Base-by-base conservation (phyloP, 2,329 filamentous ascomycete species). In the Aspergillus brasiliensis region DNA sequence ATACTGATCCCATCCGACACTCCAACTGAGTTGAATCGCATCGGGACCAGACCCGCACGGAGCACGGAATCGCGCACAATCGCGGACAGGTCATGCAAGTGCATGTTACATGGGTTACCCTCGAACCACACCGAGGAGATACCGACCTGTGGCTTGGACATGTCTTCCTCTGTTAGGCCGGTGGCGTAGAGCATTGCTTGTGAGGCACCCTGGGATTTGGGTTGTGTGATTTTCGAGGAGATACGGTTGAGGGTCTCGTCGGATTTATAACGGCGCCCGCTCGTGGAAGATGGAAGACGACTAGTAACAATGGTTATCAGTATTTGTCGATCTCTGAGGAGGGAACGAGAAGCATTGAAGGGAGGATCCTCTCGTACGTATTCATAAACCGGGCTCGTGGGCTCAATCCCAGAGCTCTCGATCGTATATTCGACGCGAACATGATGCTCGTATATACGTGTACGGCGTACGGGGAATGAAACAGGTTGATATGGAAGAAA, bases 81-180 rank as follows among this genome's bases (percentile, higher is more conserved):
- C 73, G 88, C 82, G 70, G 91, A 95, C 61, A 97, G 85, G 71
- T 93, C 90, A 79, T 97, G 83, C 58, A 98, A 82, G 79, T 98
- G 94, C 92, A 96, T 97, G 81, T 98, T 98, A 83, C 94, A 98
- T n/a, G 94, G 94, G 79, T 97, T 98, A 58, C 94, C 94, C 68
- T 91, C 88, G 79, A 92, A 96, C 94, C 94, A 98, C 58, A 97
- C 92, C 11, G 92, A 97, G 48, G 92, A 95, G 75, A 98, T 97
- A 64, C 94, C 94, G 66, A 98, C 88, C 82, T 98, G 94, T 21
- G 93, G 89, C 81, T 97, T 97, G 79, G 88, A 88, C 87, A 97
- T 90, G 78, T 96, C 92, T 54, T 84, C 83, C 71, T 94, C 89
- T 46, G 81, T 86, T 69, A 97, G 81, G 54, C 94, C 94, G 1